Evolutionary conservation across 208 protist genomes (phyloP).

Genomic region (Leishmania arabica): DNA sequence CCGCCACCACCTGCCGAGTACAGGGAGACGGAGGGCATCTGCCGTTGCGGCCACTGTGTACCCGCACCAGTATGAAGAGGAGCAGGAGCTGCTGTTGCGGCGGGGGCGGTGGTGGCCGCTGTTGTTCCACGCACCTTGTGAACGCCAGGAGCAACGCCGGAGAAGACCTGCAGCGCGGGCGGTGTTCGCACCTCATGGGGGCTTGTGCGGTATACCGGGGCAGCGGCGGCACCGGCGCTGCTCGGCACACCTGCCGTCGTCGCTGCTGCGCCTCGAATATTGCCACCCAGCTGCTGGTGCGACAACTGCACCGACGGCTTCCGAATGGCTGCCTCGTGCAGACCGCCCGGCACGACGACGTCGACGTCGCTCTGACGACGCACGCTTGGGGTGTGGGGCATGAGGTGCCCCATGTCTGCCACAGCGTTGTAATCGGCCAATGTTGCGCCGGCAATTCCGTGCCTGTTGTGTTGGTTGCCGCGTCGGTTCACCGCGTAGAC

Average conservation of each 20-base stretch:
- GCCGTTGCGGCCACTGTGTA: slow-evolving; percentile 5
- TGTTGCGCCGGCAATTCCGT: not conserved
- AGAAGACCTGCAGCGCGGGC: slow-evolving; percentile 25
- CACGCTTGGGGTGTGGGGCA: slow-evolving; percentile 28
- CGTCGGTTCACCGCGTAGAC: slow-evolving; percentile 1
- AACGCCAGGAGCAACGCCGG: slow-evolving; percentile 5
- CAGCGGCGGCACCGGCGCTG: not conserved
- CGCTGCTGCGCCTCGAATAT: not conserved
- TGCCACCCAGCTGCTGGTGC: not conserved
- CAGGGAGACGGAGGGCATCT: slow-evolving; percentile 18
- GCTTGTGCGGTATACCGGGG: slow-evolving; percentile 11
- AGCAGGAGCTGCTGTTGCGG: not conserved
- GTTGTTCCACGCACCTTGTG: not conserved
- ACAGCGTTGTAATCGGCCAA: not conserved
- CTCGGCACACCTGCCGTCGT: not conserved
- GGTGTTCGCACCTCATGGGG: slow-evolving; percentile 26
- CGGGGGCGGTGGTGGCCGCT: not conserved
- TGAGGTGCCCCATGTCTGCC: slow-evolving; percentile 6
- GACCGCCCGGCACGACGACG: not conserved
- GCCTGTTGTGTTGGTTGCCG: not conserved
- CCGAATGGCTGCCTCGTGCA: not conserved
- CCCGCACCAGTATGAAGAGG: not conserved
- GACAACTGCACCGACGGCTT: slow-evolving; percentile 24
- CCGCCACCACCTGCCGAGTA: slow-evolving; percentile 3
- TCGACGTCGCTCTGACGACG: slow-evolving; percentile 3